These are phyloP conservation scores for Verticillium zaregamsianum DNA, from an alignment of 2,329 filamentous ascomycete genomes.

Conservation along the genomic window DNA sequence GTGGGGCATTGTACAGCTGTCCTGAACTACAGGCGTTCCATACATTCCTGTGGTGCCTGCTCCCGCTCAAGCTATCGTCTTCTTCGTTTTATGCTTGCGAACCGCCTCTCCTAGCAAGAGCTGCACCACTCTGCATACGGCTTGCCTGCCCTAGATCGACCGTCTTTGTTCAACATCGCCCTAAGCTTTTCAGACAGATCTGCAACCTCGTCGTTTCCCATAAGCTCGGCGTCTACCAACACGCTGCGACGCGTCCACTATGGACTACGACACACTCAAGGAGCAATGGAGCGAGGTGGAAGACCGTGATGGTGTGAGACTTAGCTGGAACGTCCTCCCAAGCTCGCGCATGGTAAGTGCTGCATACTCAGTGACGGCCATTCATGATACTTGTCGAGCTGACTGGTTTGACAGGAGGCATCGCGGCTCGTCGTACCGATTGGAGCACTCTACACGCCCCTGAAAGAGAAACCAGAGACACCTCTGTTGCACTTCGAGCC, in stretches of 20 bases:
- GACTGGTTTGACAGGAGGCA: constrained; percentile 63
- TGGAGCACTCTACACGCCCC: constrained; percentile 88
- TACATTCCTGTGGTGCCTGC: neutral
- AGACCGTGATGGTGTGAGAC: constrained; percentile 89
- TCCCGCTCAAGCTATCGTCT: neutral
- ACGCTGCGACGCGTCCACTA: constrained; percentile 26
- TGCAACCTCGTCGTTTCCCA: neutral
- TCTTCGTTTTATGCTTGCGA: neutral
- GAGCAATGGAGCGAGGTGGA: constrained; percentile 96
- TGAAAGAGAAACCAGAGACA: constrained; percentile 91
- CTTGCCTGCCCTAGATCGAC: too few species aligned
- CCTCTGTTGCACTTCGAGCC: constrained; percentile 93
- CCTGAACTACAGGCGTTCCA: neutral
- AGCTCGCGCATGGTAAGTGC: constrained; percentile 86
- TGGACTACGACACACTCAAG: constrained; percentile 93
- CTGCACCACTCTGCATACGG: too few species aligned
- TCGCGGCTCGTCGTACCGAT: constrained; percentile 94
- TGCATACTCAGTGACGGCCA: constrained; percentile 36
- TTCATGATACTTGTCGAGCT: constrained; percentile 70
- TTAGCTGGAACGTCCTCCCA: constrained; percentile 99
- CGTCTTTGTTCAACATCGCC: too few species aligned
- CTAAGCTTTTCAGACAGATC: neutral
- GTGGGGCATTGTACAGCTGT: neutral
- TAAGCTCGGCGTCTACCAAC: neutral
- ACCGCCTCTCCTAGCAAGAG: neutral